Evolutionary conservation across 345 rosid genomes (phyloP).

Genomic region (Euphorbia lathyris): DNA sequence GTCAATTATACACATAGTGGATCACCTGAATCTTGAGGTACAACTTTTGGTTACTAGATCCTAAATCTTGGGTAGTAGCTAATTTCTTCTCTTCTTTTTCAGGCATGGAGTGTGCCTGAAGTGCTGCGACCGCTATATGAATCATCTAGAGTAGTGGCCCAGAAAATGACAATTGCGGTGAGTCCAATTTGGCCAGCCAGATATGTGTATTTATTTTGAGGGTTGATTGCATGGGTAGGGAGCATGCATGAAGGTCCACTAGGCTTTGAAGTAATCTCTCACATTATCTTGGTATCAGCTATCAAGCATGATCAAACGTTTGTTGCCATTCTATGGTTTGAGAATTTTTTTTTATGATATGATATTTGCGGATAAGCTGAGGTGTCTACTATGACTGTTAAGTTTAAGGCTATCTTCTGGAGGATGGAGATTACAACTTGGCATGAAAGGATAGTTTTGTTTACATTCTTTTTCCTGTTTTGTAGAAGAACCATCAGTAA

Average conservation of each 20-base stretch:
- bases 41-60: background rate
- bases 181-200: slow-evolving; percentile 28
- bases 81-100: slow-evolving; percentile 5
- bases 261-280: background rate
- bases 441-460: too few relatives aligned
- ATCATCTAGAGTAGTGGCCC: slow-evolving; percentile 91
- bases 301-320: background rate
- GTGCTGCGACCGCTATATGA: slow-evolving; percentile 93
- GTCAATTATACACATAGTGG: slow-evolving; percentile 94
- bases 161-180: slow-evolving; percentile 87
- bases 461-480: too few relatives aligned
- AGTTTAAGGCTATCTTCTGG: background rate
- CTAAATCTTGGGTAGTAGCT: background rate
- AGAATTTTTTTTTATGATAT: background rate
- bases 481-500: too few relatives aligned
- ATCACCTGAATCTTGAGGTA: slow-evolving; percentile 96
- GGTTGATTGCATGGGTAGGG: background rate
- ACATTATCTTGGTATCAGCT: too few relatives aligned
- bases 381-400: background rate
- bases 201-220: background rate
- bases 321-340: background rate
- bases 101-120: slow-evolving; percentile 99
- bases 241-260: background rate
- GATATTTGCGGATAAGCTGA: background rate
- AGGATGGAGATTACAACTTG: background rate